Conservation (phyloP, 306 rosid genomes). For the Quercus agrifolia region DNA sequence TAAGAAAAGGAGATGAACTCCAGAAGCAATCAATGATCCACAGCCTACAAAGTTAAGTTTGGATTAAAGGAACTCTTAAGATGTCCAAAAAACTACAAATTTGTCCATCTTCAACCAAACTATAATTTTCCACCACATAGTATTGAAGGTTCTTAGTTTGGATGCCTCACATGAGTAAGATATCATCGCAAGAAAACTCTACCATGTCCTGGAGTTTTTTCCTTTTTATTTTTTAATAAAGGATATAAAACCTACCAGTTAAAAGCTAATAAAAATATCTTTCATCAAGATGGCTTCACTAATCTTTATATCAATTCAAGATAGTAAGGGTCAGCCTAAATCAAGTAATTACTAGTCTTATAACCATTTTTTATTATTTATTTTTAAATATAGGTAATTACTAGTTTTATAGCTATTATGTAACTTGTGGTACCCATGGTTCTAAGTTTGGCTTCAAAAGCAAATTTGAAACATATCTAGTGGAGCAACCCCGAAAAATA, state of each 20-base stretch:
- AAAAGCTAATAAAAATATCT: too few species aligned
- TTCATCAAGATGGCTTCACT: too few species aligned
- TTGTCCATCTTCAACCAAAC: background rate
- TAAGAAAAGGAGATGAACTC: background rate
- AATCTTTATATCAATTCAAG: too few species aligned
- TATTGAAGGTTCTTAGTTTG: background rate
- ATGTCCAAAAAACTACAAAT: background rate
- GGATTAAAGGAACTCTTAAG: background rate
- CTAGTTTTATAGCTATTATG: background rate
- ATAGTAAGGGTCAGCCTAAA: background rate
- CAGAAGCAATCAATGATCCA: background rate
- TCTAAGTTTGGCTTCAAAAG: background rate
- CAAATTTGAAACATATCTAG: background rate
- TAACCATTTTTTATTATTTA: too few species aligned
- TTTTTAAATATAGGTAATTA: too few species aligned
- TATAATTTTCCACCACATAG: background rate
- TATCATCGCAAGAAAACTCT: too few species aligned
- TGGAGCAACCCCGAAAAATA: background rate
- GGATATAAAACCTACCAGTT: too few species aligned
- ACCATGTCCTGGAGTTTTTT: too few species aligned
- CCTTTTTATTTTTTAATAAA: too few species aligned
- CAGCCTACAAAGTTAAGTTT: background rate
- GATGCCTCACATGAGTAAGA: too few species aligned
- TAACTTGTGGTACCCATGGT: background rate
- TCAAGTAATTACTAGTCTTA: background rate